Base-by-base conservation (phyloP, 345 rosid genomes). In the Atalantia buxifolia region DNA sequence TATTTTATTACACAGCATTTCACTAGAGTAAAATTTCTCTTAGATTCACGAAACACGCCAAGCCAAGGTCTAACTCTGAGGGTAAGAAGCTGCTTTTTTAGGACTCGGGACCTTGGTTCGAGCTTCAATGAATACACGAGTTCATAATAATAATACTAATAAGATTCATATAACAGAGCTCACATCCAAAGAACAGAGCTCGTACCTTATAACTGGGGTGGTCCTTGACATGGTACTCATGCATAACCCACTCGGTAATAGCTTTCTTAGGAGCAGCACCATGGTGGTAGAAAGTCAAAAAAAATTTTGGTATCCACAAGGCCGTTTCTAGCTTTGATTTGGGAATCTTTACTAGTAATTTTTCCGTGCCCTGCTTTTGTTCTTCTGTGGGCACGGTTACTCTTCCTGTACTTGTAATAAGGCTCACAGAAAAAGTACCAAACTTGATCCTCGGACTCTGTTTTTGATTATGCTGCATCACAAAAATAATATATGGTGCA, bases 341-440 rank as follows among this genome's bases (percentile, higher is more conserved):
- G 6, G 1, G 88, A 82, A 72, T 40, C 45, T 12, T 27, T 64
- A 22, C 89, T 88, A 0, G 88, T 82, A 40, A 75, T 5, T 79
- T 89, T 87, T 88, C 89, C 85, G n/a, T 8, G 77, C 6, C 92
- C 88, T 25, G n/a, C 4, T 48, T 8, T 28, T 5, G 88, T 83
- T 1, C 64, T 78, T 74, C 90, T 83, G 67, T 82, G 78, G 14
- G 35, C 59, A 7, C 59, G 72, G 13, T 38, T 75, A 70, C 81
- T 75, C 24, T 82, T 79, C 35, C 2, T 1, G 4, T 73, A 22
- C 6, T 74, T 74, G 42, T 63, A 65, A 40, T 78, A 76, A 18
- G 21, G 80, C 0, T 55, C 74, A 18, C 62, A 66, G 71, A 82
- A 89, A 69, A 85, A 84, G 69, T 81, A 81, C 87, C 88, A 86